These are phyloP conservation scores for Guadua angustifolia DNA, from an alignment of 176 grass and related monocot genomes.

Conservation along the genomic window DNA sequence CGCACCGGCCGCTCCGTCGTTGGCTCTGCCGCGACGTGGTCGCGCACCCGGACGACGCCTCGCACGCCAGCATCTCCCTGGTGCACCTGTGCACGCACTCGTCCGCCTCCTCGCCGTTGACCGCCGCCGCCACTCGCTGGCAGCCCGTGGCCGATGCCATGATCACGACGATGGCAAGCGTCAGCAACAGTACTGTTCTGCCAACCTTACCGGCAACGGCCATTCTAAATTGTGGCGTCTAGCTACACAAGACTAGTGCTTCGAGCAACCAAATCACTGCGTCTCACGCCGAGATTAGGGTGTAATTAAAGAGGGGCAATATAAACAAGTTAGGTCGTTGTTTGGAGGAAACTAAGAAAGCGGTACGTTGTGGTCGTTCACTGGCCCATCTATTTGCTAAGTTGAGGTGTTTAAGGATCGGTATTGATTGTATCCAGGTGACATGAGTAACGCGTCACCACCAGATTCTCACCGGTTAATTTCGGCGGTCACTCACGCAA, in stretches of 20 bases:
- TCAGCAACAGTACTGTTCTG: not conserved
- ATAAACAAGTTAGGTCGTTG: too few relatives aligned
- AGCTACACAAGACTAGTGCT: too few relatives aligned
- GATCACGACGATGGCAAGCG: not conserved
- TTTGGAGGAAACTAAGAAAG: not conserved
- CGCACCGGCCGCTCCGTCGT: not conserved
- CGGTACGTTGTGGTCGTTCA: too few relatives aligned
- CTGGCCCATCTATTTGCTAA: too few relatives aligned
- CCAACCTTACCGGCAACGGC: not conserved
- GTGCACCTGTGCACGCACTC: constrained; percentile 35
- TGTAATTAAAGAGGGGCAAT: not conserved
- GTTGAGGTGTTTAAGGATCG: too few relatives aligned
- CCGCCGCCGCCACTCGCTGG: not conserved
- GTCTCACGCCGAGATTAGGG: not conserved
- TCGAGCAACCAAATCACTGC: not conserved
- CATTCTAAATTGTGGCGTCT: not conserved
- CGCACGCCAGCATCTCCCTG: constrained; percentile 33
- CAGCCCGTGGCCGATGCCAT: not conserved
- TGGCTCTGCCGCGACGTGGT: not conserved
- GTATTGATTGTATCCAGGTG: too few relatives aligned
- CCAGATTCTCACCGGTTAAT: too few relatives aligned
- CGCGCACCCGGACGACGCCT: constrained; percentile 17
- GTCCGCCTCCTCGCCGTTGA: not conserved
- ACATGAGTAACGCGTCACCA: too few relatives aligned
- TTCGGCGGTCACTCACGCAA: too few relatives aligned